phyloP scores from a whole-genome alignment of 2,329 filamentous ascomycete species.

The Lachnum nothofagi region DNA sequence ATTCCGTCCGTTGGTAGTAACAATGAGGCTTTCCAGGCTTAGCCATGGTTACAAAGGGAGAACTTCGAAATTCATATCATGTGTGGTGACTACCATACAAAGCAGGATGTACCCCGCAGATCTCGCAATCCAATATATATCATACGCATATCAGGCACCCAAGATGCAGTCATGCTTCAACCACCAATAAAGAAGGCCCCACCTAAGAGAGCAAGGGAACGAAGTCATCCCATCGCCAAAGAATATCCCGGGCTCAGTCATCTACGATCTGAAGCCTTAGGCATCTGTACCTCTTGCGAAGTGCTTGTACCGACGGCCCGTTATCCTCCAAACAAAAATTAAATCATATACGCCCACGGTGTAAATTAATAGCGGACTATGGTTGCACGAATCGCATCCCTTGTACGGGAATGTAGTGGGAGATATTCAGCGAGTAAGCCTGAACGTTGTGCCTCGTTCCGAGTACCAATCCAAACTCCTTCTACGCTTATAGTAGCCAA shows the following conservation, averaged over 20 bases:
- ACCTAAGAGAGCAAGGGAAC: conserved; percentile 1
- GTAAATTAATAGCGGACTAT: too few relatives aligned
- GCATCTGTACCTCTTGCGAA: neutral
- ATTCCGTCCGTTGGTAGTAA: too few relatives aligned
- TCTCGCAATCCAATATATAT: neutral
- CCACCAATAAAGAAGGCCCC: neutral
- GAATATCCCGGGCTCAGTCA: neutral
- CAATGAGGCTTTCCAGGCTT: neutral
- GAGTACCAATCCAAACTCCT: too few relatives aligned
- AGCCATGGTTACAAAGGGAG: neutral
- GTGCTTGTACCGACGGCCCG: too few relatives aligned
- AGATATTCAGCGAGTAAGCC: too few relatives aligned
- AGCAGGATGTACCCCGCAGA: neutral
- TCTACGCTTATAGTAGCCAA: too few relatives aligned
- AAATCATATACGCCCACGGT: too few relatives aligned
- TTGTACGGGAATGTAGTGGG: too few relatives aligned
- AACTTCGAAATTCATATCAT: neutral
- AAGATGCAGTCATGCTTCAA: conserved; percentile 6
- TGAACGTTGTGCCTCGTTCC: too few relatives aligned
- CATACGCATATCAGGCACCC: neutral
- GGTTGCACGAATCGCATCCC: too few relatives aligned
- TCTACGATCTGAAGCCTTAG: neutral
- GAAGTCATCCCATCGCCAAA: neutral
- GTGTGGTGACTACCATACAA: neutral
- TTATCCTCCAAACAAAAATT: too few relatives aligned